Base-by-base conservation (phyloP, 2,329 filamentous ascomycete species). In the Scedosporium boydii region DNA sequence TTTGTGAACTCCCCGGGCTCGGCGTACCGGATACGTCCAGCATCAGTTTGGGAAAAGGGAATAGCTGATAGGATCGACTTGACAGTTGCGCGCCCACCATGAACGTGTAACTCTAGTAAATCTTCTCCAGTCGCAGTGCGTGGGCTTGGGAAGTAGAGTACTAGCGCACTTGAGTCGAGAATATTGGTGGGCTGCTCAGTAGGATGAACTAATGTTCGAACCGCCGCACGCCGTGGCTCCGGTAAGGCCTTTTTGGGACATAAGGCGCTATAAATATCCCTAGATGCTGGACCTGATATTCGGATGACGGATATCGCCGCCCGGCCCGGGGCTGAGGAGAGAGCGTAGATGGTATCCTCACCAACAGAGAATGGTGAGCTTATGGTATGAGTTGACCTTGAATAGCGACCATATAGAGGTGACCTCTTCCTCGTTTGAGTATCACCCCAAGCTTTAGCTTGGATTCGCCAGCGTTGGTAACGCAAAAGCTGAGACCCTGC, bases 1-100 rank as follows among this genome's bases (percentile, higher is more conserved):
- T 88, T 87, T 3, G 95, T 99, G 74, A 99, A 99, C 72, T 99
- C 95, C 62, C 95, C 95, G 0, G 95, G 89, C 70, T 97, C 93
- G 2, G 95, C 95, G 71, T 96, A 96, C 34, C 92, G 90, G 63
- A 96, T 86, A 12, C 68, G 69, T 23, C 64, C 64, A 10, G 51
- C 12, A 12, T 68, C 59, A 21, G 61, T 67, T 57, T 16, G 65
- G 67, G 81, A 85, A 53, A 75, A 75, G 0, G 89, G 82, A 63
- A 99, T 90, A 4, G 92, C 91, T 26, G 83, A 77, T 2, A 99
- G 80, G 0, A 97, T 89, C 1, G 93, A 91, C 70, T 90, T 92
- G 55, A 97, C 88, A 5, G 95, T 92, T 2, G 95, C 95, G 2
- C 87, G 82, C 0, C 95, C 93, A 29, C 95, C 95, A 70, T 99